phyloP scores from a whole-genome alignment of 768 basidiomycete species.

The Clavulina sp. region DNA sequence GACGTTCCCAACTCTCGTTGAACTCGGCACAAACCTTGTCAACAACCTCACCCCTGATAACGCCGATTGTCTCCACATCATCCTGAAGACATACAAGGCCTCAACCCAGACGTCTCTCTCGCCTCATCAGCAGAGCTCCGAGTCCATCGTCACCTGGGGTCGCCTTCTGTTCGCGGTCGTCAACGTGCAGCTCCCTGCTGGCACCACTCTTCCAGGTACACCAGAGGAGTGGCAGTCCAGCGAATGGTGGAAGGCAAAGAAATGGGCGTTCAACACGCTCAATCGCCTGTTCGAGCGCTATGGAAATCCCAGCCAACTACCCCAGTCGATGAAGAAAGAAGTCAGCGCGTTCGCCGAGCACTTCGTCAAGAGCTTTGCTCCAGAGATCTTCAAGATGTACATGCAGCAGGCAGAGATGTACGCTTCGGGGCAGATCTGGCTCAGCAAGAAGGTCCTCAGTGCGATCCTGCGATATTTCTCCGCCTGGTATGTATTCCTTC shows the following conservation, averaged over 20 bases:
- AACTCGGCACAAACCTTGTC: constrained; percentile 55
- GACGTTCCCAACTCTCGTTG: constrained; percentile 59
- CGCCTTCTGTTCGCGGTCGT: constrained; percentile 63
- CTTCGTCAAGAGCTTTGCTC: constrained; percentile 62
- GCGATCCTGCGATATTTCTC: constrained; percentile 74
- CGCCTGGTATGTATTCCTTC: constrained; percentile 44
- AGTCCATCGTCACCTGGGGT: constrained; percentile 77
- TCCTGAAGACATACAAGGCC: constrained; percentile 74
- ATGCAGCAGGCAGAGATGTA: constrained; percentile 51
- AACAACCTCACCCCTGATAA: constrained; percentile 43
- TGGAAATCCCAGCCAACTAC: constrained; percentile 78
- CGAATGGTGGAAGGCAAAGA: constrained; percentile 88
- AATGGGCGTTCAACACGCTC: constrained; percentile 78
- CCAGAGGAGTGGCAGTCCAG: constrained; percentile 58
- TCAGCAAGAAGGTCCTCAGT: constrained; percentile 69
- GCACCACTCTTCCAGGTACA: constrained; percentile 42
- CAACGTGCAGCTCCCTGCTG: constrained; percentile 47
- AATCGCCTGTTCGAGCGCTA: constrained; percentile 71
- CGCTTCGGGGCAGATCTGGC: constrained; percentile 57
- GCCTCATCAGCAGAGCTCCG: constrained; percentile 51
- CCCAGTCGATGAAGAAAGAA: constrained; percentile 46
- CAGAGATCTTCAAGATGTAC: constrained; percentile 73
- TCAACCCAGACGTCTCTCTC: constrained; percentile 61
- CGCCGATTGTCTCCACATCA: constrained; percentile 68
- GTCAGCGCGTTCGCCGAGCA: constrained; percentile 59